A percentile compares a stretch with the other conserved stretches of the same genome.
Conservation (phyloP, 208 protist genomes). For the Leishmania arabica region DNA sequence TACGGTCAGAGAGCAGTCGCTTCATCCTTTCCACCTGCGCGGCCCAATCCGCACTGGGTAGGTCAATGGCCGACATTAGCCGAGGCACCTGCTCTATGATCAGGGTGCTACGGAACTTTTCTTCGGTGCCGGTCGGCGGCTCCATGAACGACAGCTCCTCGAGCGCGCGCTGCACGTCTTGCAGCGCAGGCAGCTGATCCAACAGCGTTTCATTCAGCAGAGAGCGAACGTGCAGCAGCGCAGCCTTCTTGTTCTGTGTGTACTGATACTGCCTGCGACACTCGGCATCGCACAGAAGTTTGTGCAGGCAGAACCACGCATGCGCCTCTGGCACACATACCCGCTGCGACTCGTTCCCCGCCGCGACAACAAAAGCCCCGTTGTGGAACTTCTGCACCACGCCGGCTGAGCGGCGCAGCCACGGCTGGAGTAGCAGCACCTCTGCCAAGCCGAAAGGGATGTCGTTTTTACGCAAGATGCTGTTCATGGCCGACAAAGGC, state of each 20-base stretch:
- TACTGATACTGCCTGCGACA: conserved; percentile 82
- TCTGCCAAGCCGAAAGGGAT: conserved; percentile 80
- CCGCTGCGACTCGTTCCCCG: conserved; percentile 60
- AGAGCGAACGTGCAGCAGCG: conserved; percentile 67
- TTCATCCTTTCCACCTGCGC: conserved; percentile 33
- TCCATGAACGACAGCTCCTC: conserved; percentile 91
- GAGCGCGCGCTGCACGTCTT: conserved; percentile 83
- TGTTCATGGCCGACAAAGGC: conserved; percentile 76
- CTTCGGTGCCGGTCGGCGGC: conserved; percentile 85
- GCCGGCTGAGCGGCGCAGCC: conserved; percentile 60
- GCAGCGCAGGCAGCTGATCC: conserved; percentile 88
- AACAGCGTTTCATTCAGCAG: conserved; percentile 88
- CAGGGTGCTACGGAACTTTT: conserved; percentile 85
- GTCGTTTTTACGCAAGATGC: conserved; percentile 83
- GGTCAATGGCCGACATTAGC: conserved; percentile 68
- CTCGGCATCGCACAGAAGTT: conserved; percentile 82
- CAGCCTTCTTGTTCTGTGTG: conserved; percentile 83
- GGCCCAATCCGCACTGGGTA: conserved; percentile 34
- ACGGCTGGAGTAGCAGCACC: conserved; percentile 79
- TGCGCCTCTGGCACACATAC: conserved; percentile 89
- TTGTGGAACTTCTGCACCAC: conserved; percentile 67
- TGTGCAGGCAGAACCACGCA: conserved; percentile 91
- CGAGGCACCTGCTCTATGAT: conserved; percentile 90
- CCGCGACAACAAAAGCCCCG: conserved; percentile 58
- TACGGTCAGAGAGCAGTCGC: conserved; percentile 47